Conservation (phyloP, 805 yeast species). For the Starmerella gropengiesseri region DNA sequence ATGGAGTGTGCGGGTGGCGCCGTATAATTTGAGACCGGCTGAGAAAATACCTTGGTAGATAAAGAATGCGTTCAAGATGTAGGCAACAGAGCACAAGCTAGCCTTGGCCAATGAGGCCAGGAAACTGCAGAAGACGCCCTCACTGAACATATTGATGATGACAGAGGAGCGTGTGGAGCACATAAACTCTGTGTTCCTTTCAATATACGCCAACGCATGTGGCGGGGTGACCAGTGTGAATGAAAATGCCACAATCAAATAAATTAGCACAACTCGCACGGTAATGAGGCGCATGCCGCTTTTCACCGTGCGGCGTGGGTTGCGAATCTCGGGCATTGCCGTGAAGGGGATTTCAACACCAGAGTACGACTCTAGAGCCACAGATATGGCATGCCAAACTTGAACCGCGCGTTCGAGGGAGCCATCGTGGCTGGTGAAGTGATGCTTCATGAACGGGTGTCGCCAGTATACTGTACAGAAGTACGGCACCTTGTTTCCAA, state of each 20-base stretch:
- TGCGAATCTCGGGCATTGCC: constrained; percentile 21
- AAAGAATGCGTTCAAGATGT: constrained; percentile 12
- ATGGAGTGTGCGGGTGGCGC: constrained; percentile 19
- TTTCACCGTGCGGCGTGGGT: constrained; percentile 19
- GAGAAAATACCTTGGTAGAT: constrained; percentile 11
- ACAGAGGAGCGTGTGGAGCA: not conserved
- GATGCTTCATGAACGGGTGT: not conserved
- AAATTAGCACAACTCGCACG: constrained; percentile 9
- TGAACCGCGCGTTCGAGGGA: constrained; percentile 8
- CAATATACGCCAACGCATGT: not conserved
- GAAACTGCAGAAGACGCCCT: constrained; percentile 15
- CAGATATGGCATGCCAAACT: constrained; percentile 9
- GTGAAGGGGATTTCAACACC: constrained; percentile 18
- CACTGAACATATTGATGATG: constrained; percentile 5
- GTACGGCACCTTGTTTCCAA: not conserved
- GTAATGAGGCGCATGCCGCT: constrained; percentile 7
- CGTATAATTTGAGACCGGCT: constrained; percentile 13
- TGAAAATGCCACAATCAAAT: constrained; percentile 11
- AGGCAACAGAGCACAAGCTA: constrained; percentile 9
- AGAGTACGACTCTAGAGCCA: constrained; percentile 7
- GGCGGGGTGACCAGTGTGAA: constrained; percentile 13
- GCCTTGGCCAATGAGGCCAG: constrained; percentile 6
- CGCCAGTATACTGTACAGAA: not conserved
- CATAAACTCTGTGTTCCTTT: not conserved
- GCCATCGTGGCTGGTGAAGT: not conserved